Base-by-base conservation (phyloP, 805 yeast genomes). In the Hanseniaspora pseudoguilliermondii region DNA sequence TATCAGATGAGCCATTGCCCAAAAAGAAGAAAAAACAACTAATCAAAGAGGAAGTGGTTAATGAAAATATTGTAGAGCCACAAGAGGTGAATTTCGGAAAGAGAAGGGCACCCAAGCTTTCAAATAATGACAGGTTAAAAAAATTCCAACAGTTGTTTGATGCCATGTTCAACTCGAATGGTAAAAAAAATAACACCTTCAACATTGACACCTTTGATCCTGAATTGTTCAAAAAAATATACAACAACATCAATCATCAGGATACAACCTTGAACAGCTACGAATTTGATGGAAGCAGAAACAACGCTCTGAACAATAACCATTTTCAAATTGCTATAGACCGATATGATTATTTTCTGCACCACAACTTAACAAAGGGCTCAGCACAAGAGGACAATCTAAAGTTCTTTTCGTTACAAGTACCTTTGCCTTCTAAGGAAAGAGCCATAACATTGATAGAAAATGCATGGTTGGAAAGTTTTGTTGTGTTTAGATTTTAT, bases 401-500 rank as follows among this genome's bases (percentile, higher is more conserved):
- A 3, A 73, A 29, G 27, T 46, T 46, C 25, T 55, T 55, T 34
- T 49, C 51, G 5, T n/a, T 86, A 62, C 80, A 75, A 59, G 76
- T 84, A 55, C 79, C 84, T 9, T 69, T 89, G 44, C 97, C 97
- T 0, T 80, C 93, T 3, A 81, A 85, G 62, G 82, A 81, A 23
- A 78, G 79, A 25, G 91, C 96, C 0, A 69, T 86, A 40, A 79
- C 80, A 62, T 75, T 89, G 62, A 81, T 89, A 32, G 81, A 80
- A 62, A 79, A 81, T 49, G 86, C 91, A 2, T 89, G 96, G 95
- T 81, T 82, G 62, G 83, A 84, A 61, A 89, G 95, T 1, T 87
- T 95, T 69, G 77, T 93, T 10, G 71, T 90, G 52, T 84, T 88
- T 64, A 73, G 95, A 55, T 88, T 89, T 65, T 86, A 86, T 66